Conservation (phyloP, 305 asterid species). For the Caryopteris hybrid region DNA sequence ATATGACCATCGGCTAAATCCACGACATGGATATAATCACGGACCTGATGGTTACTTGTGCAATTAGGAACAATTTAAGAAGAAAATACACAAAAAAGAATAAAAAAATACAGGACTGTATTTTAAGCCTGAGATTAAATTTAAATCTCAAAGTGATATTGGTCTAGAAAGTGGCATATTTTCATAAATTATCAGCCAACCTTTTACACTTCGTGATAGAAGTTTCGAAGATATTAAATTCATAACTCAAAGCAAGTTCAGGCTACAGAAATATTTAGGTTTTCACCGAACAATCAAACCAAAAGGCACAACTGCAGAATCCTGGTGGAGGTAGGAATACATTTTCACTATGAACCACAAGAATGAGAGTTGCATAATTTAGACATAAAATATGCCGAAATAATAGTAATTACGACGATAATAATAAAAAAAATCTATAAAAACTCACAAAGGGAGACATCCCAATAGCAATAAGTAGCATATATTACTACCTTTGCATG, state of each 20-base stretch:
- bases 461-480: background rate
- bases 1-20: constrained; percentile 92
- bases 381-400: background rate
- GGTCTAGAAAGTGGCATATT: background rate
- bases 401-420: background rate
- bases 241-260: background rate
- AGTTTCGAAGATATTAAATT: background rate
- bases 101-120: too few species aligned
- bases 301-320: background rate
- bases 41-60: constrained; percentile 46
- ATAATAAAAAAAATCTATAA: background rate
- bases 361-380: background rate
- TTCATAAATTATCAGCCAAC: background rate
- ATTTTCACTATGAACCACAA: background rate
- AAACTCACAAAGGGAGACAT: background rate
- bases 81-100: background rate
- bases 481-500: background rate
- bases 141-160: too few species aligned
- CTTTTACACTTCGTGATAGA: background rate
- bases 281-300: background rate
- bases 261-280: background rate
- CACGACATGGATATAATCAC: constrained; percentile 85
- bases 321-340: background rate
- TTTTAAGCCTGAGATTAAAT: too few species aligned
- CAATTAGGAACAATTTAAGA: background rate